Evolutionary conservation across 768 basidiomycete genomes (phyloP), one percentile per base, ranked within the genome.

Genomic region (Amanita rubescens): DNA sequence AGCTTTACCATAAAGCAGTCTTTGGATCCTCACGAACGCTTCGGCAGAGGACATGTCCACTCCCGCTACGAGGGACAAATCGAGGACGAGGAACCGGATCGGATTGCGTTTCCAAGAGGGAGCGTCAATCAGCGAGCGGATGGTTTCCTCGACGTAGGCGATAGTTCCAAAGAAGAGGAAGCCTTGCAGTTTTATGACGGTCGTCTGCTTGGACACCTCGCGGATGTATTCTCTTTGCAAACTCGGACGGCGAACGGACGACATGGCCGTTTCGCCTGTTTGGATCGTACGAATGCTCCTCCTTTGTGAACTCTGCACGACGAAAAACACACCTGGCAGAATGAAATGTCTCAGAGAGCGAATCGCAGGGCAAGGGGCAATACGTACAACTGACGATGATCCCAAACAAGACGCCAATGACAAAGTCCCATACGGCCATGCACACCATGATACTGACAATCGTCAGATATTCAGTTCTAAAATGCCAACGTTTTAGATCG

Each of bases 281-380:
- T 90, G 84, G 34, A 92, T 76, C 0, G 85, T 79, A 8, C 95
- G 82, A 56, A 99, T 93, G 58, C 92, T 91, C 42, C 80, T 71
- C 14, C 90, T 69, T 60, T 86, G 87, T 0, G 94, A 96, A 55
- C 90, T 95, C 62, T 95, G 91, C 2, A 98, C 77, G n/a, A 99
- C 95, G 63, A 99, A 99, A 72, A 95, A 96, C 68, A 97, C 76
- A 62, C 87, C 90, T 90, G n/a, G n/a, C n/a, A n/a, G n/a, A n/a
- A 53, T 3, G n/a, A 2, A 25, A 24, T 2, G 46, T 19, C 33
- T 53, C 20, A 37, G 32, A 37, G 38, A 33, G 22, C 37, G 7
- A 24, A 5, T 8, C 22, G 5, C 49, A 4, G 34, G 17, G n/a
- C 14, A 42, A 10, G 22, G 12, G 47, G 37, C 35, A 24, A 43